A percentile compares a stretch with the other conserved stretches of the same genome.
phyloP scores from a whole-genome alignment of 371 early-diverging fungal genomes.

The Nematocida parisii region DNA sequence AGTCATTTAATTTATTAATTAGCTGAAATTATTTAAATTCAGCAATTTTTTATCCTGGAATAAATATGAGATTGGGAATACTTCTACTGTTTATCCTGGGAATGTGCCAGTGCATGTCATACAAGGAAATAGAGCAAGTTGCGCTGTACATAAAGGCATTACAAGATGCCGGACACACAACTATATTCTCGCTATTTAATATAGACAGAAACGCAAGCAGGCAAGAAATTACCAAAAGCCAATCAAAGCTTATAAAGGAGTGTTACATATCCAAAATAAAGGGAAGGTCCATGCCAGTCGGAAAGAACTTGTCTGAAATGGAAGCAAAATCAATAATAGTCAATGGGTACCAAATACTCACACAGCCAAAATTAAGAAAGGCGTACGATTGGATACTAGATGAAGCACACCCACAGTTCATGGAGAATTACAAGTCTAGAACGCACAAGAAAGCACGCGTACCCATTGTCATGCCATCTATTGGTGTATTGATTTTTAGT shows the following conservation, averaged over 20 bases:
- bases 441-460: no score
- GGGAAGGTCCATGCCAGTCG: background rate
- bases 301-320: background rate
- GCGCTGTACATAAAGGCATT: constrained; percentile 30
- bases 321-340: constrained; percentile 19
- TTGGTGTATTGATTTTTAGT: background rate
- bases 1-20: constrained; percentile 14
- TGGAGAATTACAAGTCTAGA: constrained; percentile 25
- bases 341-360: constrained; percentile 42
- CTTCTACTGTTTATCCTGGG: background rate
- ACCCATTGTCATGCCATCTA: constrained; percentile 37
- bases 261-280: constrained; percentile 46
- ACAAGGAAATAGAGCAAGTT: constrained; percentile 37
- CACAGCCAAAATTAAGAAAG: constrained; percentile 28
- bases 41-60: constrained; percentile 17
- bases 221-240: background rate
- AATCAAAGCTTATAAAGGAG: constrained; percentile 28
- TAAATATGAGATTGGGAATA: constrained; percentile 6
- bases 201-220: background rate
- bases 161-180: constrained; percentile 9
- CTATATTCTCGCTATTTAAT: constrained; percentile 33
- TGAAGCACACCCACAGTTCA: constrained; percentile 49
- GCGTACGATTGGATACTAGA: constrained; percentile 54
- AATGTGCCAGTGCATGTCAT: background rate
- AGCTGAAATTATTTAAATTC: background rate